Evolutionary conservation across 768 basidiomycete genomes (phyloP), one percentile per base, ranked within the genome.

Genomic region (Tubosaeta brunneosetosa): DNA sequence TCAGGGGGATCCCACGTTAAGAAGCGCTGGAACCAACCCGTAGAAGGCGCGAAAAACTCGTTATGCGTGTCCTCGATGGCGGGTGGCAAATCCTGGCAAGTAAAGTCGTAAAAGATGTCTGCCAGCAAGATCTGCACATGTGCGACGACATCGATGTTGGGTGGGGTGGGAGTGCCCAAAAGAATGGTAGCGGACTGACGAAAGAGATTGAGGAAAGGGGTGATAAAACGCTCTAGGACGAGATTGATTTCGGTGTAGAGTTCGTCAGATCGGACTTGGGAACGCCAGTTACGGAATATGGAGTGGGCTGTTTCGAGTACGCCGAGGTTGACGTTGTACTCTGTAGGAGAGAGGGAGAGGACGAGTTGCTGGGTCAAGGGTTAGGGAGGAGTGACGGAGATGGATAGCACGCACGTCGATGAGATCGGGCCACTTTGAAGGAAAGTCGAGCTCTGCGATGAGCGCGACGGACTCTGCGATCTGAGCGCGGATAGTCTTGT

Each of bases 281-380:
- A 84, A 41, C 95, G 83, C 95, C 95, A 99, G 44, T 86, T 87
- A 40, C 77, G 81, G 74, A 97, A 98, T 62, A 99, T 97, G 36
- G 92, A 94, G 67, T 97, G 97, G 0, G 94, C 94, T 0, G 94
- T 94, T 64, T 97, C 83, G 41, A 99, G 78, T 9, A 99, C 90
- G 44, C 89, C 91, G 22, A 94, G 75, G 68, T 97, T 98, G 57
- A 90, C 68, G 53, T 85, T 84, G 65, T 91, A 94, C 61, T 95
- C 84, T 3, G 85, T 80, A 4, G 76, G 73, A 2, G 91, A 92
- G 13, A 98, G 79, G 33, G 90, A 92, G 17, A 71, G 66, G 17
- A 95, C 89, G 42, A 99, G 84, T 88, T 94, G 91, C 94, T 97
- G 61, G 32, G 27, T 33, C 44, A 46, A 13, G 47, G n/a, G 57